Evolutionary conservation across 2,329 filamentous ascomycete genomes (phyloP).

Genomic region (Talaromyces verruculosus): DNA sequence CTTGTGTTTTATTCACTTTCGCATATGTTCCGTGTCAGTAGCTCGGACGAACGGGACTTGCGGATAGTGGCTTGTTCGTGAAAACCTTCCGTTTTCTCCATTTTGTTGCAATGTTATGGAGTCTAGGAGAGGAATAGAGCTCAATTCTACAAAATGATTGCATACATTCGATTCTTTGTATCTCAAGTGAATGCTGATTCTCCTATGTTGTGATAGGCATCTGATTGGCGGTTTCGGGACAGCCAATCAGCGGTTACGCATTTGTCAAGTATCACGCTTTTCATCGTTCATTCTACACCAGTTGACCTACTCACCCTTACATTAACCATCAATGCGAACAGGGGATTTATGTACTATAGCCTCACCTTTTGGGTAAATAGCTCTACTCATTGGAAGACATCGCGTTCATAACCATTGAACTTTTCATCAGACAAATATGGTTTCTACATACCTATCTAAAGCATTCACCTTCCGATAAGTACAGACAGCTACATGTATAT

Average conservation of each 20-base stretch:
- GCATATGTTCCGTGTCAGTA: slow-evolving; percentile 5
- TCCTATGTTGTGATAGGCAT: not conserved
- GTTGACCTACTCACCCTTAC: too few species aligned
- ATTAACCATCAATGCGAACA: too few species aligned
- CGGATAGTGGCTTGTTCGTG: not conserved
- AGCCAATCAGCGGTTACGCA: not conserved
- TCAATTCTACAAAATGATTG: not conserved
- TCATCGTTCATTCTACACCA: too few species aligned
- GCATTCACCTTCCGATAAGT: not conserved
- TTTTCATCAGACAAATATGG: not conserved
- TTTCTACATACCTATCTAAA: not conserved
- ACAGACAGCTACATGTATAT: too few species aligned
- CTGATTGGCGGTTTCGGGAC: not conserved
- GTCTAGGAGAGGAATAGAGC: slow-evolving; percentile 1
- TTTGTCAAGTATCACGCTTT: not conserved
- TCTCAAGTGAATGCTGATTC: not conserved
- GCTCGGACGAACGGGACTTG: slow-evolving; percentile 1
- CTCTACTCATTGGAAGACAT: not conserved
- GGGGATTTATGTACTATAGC: too few species aligned
- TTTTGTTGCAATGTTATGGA: not conserved
- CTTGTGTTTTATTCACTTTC: not conserved
- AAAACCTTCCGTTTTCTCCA: not conserved
- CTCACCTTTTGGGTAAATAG: not conserved
- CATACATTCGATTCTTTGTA: not conserved
- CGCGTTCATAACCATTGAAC: not conserved